Base-by-base conservation (phyloP, 768 basidiomycete species). In the Lanmaoa pseudosensibilis region DNA sequence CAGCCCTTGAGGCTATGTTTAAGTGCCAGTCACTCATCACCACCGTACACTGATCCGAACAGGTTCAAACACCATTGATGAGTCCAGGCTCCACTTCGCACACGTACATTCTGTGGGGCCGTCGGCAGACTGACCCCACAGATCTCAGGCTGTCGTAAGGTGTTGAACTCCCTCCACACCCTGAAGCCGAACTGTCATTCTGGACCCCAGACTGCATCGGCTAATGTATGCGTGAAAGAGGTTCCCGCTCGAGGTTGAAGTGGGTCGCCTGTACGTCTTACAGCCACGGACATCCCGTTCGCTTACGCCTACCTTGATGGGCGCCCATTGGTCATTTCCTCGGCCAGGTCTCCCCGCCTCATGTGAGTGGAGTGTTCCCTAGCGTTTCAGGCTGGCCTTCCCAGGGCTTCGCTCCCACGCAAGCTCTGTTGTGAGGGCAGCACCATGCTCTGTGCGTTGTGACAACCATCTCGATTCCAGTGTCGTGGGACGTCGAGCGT, bases 181-280 rank as follows among this genome's bases (percentile, higher is more conserved):
- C 39, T 19, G 8, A 21, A 47, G 25, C 58, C 32, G 39, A 51
- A 34, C 21, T 37, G 18, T 25, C 38, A 19, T 19, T 40, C 5
- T 10, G 9, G 37, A 47, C 34, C 51, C 56, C 44, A n/a, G 25
- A 55, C 40, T 21, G 15, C 39, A 34, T 27, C 39, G 39, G 39
- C 38, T 39, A 39, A 39, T 39, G 39, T 21, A 23, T 38, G 30
- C 27, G 18, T 36, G 45, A 33, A 25, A 18, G 38, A 53, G 6
- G 36, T 54, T 11, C 16, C 12, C 12, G 27, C 30, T 54, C 18
- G 44, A 34, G 38, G 47, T 23, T 19, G n/a, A 34, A 18, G 59
- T 61, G 59, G 59, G 59, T 60, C 48, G 21, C 18, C 15, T 38
- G 51, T 46, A 60, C 59, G 51, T 50, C 41, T 54, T 59, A 5